Conservation (phyloP, 768 basidiomycete species). For the Rhodotorula paludigena region DNA sequence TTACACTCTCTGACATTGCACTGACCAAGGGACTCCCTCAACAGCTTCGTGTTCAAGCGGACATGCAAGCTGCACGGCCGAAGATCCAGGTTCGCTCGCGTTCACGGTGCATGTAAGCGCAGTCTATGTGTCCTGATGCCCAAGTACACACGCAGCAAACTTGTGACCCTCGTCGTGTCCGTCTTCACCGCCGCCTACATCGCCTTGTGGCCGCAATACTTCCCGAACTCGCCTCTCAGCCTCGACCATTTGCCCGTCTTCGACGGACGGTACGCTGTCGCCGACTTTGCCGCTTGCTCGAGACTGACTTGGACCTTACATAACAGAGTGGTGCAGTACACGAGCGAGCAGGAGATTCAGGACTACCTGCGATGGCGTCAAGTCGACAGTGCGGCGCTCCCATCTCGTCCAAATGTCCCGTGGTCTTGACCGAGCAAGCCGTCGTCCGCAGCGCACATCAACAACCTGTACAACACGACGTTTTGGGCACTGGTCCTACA, state of each 20-base stretch:
- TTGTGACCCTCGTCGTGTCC: constrained; percentile 73
- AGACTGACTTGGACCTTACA: not conserved
- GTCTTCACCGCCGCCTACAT: constrained; percentile 87
- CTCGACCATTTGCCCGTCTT: constrained; percentile 70
- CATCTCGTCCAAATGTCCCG: no score
- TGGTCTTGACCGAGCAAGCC: no score
- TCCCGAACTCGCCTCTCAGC: constrained; percentile 64
- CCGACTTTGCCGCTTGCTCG: no score
- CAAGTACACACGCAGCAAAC: constrained; percentile 60
- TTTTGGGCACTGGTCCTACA: constrained; percentile 92
- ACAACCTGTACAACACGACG: constrained; percentile 91
- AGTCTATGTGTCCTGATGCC: not conserved
- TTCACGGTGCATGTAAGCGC: no score
- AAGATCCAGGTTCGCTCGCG: constrained; percentile 52
- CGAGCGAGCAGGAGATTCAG: constrained; percentile 62
- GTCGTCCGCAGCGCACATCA: constrained; percentile 75
- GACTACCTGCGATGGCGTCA: constrained; percentile 98
- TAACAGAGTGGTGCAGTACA: constrained; percentile 55
- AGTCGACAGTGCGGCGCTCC: constrained; percentile 69
- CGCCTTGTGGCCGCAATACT: constrained; percentile 73
- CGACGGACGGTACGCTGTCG: constrained; percentile 66
- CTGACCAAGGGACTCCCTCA: not conserved
- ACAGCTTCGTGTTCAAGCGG: constrained; percentile 78
- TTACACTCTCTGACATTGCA: not conserved
- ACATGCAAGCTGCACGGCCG: constrained; percentile 75